Base-by-base conservation (phyloP, 345 rosid species). In the Punica granatum region DNA sequence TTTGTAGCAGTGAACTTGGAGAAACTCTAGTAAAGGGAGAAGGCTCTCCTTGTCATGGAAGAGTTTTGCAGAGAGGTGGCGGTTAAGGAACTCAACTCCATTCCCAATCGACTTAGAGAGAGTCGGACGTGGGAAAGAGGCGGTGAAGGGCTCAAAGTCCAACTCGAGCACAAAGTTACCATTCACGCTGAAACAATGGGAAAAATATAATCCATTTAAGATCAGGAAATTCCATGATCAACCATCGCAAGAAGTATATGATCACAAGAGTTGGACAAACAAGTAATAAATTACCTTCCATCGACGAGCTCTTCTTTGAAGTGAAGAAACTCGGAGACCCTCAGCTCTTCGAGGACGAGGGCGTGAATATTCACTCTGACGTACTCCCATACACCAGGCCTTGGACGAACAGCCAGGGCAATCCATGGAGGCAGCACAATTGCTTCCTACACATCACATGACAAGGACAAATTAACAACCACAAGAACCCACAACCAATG, bases 221-320 rank as follows among this genome's bases (percentile, higher is more conserved):
- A 37, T 8, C 37, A 48, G 42, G 32, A 66, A 1, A 26, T 33
- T 44, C 2, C 64, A 67, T 51, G 28, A 3, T 67, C 14, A 36
- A 23, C 32, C 19, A 67, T n/a, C 48, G 35, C 48, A 35, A 21
- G 9, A 23, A 6, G 28, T 21, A 51, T 4, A n/a, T 66, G 42
- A 28, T 58, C 14, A 51, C 13, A 37, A 67, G 49, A 26, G 15
- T 28, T 15, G 49, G 70, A 15, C 12, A 43, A 35, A 16, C 23
- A 60, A 35, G 19, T 35, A 10, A 8, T 14, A 42, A 59, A 6
- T 64, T 83, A 93, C 98, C 76, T 78, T 80, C 98, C 96, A 80
- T 91, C 85, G 36, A 94, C 99, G 67, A 94, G 98, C 58, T 91
- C 99, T 77, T 94, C 99, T 81, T 94, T 94, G 81, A 91, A 89